Evolutionary conservation across 768 basidiomycete genomes (phyloP).

Genomic region (Tubosaeta sp.): DNA sequence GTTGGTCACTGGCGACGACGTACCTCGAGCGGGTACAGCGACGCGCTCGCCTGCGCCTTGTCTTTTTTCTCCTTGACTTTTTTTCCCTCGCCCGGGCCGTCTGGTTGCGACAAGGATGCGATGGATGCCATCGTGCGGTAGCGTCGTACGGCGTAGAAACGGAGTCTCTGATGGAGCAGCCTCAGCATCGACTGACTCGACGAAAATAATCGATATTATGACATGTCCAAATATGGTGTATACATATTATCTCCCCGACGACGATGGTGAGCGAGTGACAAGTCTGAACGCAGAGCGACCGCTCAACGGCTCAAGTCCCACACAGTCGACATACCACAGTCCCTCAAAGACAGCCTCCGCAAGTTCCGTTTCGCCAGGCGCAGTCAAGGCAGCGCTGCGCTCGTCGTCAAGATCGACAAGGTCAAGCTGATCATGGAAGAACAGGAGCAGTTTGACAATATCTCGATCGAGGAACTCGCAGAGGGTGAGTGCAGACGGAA

Average conservation of each 20-base stretch:
- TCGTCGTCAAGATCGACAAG: constrained; percentile 91
- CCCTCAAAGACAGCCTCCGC: constrained; percentile 71
- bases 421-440: constrained; percentile 75
- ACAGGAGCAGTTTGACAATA: constrained; percentile 72
- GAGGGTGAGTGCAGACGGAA: constrained; percentile 52
- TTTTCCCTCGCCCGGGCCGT: constrained; percentile 30
- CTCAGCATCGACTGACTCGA: constrained; percentile 33
- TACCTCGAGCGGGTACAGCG: constrained; percentile 65
- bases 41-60: constrained; percentile 28
- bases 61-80: constrained; percentile 45
- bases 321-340: constrained; percentile 83
- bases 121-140: constrained; percentile 48
- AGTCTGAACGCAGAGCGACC: no score
- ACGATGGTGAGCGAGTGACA: no score
- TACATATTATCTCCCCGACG: no score
- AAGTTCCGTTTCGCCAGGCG: constrained; percentile 77
- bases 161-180: constrained; percentile 18
- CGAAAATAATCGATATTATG: constrained; percentile 4
- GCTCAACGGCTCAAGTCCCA: constrained; percentile 12
- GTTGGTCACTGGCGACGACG: background rate
- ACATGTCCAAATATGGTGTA: background rate
- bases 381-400: constrained; percentile 64
- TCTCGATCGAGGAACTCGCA: constrained; percentile 79
- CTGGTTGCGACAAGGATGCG: constrained; percentile 52
- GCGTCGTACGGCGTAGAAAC: background rate